Base-by-base conservation (phyloP, 768 basidiomycete species). In the Hortiboletus flavorubellus region DNA sequence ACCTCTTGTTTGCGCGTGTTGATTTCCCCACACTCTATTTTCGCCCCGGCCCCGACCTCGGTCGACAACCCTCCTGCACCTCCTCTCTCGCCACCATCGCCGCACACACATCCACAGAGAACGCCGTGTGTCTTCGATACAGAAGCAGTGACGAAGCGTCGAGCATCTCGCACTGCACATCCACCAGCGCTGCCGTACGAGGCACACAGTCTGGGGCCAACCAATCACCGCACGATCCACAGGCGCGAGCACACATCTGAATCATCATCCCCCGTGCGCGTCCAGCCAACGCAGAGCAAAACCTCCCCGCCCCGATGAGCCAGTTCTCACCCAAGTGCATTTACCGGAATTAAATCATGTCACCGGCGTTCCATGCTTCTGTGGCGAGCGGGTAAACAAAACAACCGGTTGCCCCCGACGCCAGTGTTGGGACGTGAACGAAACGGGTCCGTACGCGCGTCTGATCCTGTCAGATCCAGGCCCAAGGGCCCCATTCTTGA, bases 1-100 rank as follows among this genome's bases (percentile, higher is more conserved):
- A 67, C 29, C 16, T 38, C 42, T 26, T 66, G 35, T 59, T 64
- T 64, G 31, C 34, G 0, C 5, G 18, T 59, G 21, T 58, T 59
- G 59, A 53, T 64, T 55, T 55, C 64, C 64, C 64, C 64, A 63
- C 64, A 66, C 42, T 56, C 51, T 59, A 62, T 64, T 49, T 51
- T 50, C 18, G 43, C 18, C 7, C 23, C 62, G 62, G 62, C 5
- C 51, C 62, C 62, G 62, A 43, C 46, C 53, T 44, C 56, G 39
- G 45, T 43, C 53, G 16, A 41, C 41, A 47, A 60, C 46, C 37
- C 54, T 54, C 38, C 37, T 38, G 6, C 37, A 8, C 21, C 21
- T 21, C 21, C 21, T 21, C 21, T 21, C 26, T 26, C 26, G 26
- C 26, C 26, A 26, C 26, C 26, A 26, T 26, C 26, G 26, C 26